Conservation (phyloP, 345 rosid genomes). For the Mercurialis annua region DNA sequence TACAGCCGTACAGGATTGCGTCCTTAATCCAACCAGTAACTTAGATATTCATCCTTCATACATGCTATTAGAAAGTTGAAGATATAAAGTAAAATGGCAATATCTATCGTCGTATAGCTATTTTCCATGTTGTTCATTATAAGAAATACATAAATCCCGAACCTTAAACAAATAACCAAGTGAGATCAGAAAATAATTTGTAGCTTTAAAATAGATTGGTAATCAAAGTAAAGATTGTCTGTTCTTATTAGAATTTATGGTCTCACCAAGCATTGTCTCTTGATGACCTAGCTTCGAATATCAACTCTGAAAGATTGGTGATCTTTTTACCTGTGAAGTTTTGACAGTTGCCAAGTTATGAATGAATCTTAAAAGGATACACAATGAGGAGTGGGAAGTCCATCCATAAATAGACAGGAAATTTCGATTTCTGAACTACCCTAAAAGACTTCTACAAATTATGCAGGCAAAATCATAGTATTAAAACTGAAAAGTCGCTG, state of each 20-base stretch:
- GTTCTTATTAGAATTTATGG: conserved; percentile 12
- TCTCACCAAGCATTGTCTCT: conserved; percentile 75
- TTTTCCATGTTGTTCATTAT: not conserved
- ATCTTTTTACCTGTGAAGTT: conserved; percentile 32
- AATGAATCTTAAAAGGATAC: conserved; percentile 2
- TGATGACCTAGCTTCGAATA: conserved; percentile 74
- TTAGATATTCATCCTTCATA: not conserved
- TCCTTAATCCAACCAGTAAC: not conserved
- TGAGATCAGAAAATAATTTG: not conserved
- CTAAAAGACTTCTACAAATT: not conserved
- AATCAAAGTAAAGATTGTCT: not conserved
- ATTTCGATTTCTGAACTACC: not conserved
- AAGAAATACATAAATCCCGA: not conserved
- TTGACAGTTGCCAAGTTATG: not conserved
- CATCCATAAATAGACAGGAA: conserved; percentile 5
- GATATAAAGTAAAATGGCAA: not conserved
- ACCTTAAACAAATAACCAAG: not conserved
- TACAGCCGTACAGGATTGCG: not conserved
- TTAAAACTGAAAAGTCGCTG: not conserved
- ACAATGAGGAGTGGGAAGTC: conserved; percentile 1
- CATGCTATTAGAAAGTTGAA: not conserved
- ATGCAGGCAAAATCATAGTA: not conserved
- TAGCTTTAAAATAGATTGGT: not conserved
- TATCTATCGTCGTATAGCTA: not conserved
- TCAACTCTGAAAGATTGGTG: conserved; percentile 52